A percentile compares a stretch with the other conserved stretches of the same genome.
These are phyloP conservation scores for Juncus inflexus DNA, from an alignment of 176 grass and related monocot species.

Conservation along the genomic window DNA sequence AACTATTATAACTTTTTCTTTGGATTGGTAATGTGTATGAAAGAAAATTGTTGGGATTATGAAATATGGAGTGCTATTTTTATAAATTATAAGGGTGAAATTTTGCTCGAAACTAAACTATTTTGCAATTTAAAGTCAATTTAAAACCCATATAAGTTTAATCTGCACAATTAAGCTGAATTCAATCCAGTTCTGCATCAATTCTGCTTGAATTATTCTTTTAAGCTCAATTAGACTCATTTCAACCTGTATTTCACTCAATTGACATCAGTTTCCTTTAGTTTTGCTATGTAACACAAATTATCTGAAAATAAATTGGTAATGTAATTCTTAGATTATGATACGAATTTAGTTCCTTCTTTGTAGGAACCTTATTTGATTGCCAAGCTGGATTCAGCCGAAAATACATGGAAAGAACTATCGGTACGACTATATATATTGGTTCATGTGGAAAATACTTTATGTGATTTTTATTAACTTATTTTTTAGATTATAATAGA, in stretches of 20 bases:
- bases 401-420: constrained; percentile 85
- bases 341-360: constrained; percentile 8
- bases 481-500: background rate
- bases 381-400: constrained; percentile 78
- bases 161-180: background rate
- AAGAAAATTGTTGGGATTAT: no score
- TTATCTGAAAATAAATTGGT: background rate
- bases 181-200: no score
- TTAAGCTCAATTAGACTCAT: no score
- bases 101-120: background rate
- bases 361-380: constrained; percentile 80
- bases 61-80: no score
- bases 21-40: no score
- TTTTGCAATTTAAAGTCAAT: background rate
- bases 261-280: no score
- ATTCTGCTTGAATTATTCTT: no score
- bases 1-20: no score
- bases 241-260: no score
- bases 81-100: no score
- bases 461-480: background rate
- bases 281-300: no score
- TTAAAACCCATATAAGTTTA: background rate
- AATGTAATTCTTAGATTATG: background rate
- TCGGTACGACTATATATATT: constrained; percentile 54
- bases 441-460: constrained; percentile 14